Conservation (phyloP, 768 basidiomycete species). For the Termitomyces sp. region DNA sequence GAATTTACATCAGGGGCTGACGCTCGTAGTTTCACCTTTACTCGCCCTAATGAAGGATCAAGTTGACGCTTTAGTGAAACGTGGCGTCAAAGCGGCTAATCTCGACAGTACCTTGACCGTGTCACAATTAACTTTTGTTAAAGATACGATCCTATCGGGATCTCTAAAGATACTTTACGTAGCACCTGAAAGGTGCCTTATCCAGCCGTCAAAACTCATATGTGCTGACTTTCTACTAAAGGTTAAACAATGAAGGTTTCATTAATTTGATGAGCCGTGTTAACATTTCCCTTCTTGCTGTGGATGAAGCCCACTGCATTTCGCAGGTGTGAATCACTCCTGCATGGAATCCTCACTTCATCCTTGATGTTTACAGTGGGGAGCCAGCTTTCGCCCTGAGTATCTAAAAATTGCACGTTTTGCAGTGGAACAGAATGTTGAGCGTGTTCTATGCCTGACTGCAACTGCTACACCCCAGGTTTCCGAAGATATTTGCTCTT, state of each 20-base stretch:
- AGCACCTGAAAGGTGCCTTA: conserved; percentile 12
- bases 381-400: conserved; percentile 13
- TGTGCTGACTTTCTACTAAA: background rate
- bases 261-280: conserved; percentile 34
- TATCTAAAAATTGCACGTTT: conserved; percentile 16
- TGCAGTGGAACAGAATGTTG: conserved; percentile 8
- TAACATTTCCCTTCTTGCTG: conserved; percentile 41
- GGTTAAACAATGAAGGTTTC: conserved; percentile 15
- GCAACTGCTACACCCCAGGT: conserved; percentile 13
- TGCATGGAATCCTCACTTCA: background rate
- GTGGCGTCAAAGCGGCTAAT: conserved; percentile 12
- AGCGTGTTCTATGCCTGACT: conserved; percentile 14
- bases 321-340: conserved; percentile 28
- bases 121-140: conserved; percentile 6
- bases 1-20: conserved; percentile 6
- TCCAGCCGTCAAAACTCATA: background rate
- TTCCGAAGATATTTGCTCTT: conserved; percentile 6
- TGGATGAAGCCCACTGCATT: conserved; percentile 49
- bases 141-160: conserved; percentile 8
- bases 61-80: conserved; percentile 8
- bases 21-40: conserved; percentile 11
- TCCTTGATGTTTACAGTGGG: conserved; percentile 6
- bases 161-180: conserved; percentile 14
- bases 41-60: conserved; percentile 14
- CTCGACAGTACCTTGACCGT: conserved; percentile 10